Conservation (phyloP, 1,284 basidiomycete genomes). For the Ganoderma multipileum region DNA sequence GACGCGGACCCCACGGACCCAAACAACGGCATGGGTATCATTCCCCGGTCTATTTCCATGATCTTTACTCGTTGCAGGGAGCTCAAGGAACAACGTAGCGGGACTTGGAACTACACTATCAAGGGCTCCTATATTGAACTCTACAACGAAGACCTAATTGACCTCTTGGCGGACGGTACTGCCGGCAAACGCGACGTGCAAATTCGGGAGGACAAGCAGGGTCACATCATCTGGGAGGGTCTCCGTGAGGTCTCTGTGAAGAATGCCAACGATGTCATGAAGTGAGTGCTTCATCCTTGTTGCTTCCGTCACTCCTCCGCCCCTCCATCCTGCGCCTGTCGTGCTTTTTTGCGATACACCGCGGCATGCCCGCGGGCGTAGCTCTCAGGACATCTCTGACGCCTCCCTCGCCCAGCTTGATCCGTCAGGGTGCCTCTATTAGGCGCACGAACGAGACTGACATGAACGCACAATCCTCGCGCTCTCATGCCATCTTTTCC, state of each 20-base stretch:
- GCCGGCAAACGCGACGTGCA: constrained; percentile 84
- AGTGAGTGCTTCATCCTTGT: constrained; percentile 54
- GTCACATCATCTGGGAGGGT: constrained; percentile 97
- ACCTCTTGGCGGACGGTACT: constrained; percentile 80
- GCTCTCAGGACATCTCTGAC: background rate
- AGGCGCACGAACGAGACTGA: constrained; percentile 97
- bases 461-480: constrained; percentile 98
- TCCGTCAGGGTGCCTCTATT: constrained; percentile 88
- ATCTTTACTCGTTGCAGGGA: constrained; percentile 86
- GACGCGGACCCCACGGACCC: constrained; percentile 82
- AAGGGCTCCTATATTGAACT: constrained; percentile 95
- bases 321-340: constrained; percentile 5
- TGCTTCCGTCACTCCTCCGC: constrained; percentile 13
- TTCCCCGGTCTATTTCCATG: constrained; percentile 92
- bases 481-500: constrained; percentile 98
- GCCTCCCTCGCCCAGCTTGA: constrained; percentile 43
- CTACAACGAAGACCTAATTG: constrained; percentile 97
- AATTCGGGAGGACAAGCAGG: constrained; percentile 96
- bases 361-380: background rate
- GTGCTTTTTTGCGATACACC: background rate
- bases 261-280: constrained; percentile 90
- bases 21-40: constrained; percentile 88
- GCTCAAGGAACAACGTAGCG: constrained; percentile 77
- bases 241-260: constrained; percentile 90
- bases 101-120: constrained; percentile 74